Evolutionary conservation across 768 basidiomycete species (phyloP), one percentile per base, ranked within the genome.

Genomic region (Suillus weaverae): DNA sequence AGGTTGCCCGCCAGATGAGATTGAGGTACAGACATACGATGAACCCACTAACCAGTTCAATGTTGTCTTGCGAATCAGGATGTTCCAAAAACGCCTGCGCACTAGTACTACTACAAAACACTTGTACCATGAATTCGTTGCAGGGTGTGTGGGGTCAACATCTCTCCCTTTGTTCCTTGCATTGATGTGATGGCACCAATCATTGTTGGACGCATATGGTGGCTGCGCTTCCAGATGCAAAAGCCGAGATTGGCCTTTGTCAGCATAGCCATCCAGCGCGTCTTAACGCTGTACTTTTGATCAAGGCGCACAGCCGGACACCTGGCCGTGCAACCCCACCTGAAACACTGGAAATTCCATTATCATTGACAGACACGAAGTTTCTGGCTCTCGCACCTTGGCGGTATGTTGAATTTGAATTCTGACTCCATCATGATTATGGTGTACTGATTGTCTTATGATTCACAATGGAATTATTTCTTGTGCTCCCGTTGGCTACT

Each of bases 111-210:
- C 26, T 26, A 26, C 26, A 6, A 4, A n/a, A 20, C 1, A 13
- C 2, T 20, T 6, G 20, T 4, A 3, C 4, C 0, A 1, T 2
- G 2, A 54, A 35, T 54, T 35, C n/a, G 10, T 55, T 36, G 54
- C 6, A 5, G 71, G 76, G 67, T 78, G 81, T 55, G 32, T 11
- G 53, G 20, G 20, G 11, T 33, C 26, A 26, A 26, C 26, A n/a
- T 14, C 6, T 36, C 35, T 55, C n/a, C 1, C 6, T 55, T 36
- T 36, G 35, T 36, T 55, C 6, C 30, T 22, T 32, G 2, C n/a
- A 13, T 22, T 55, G 13, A 55, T 36, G n/a, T 33, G n/a, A 55
- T n/a, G n/a, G 11, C 11, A 35, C n/a, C 20, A 26, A 26, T 2
- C 20, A n/a, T n/a, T 36, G 35, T 11, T 36, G 54, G 35, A 55